Evolutionary conservation across 495 filamentous ascomycete genomes (phyloP), one percentile per base, ranked within the genome.

Genomic region (Penicillium steckii): DNA sequence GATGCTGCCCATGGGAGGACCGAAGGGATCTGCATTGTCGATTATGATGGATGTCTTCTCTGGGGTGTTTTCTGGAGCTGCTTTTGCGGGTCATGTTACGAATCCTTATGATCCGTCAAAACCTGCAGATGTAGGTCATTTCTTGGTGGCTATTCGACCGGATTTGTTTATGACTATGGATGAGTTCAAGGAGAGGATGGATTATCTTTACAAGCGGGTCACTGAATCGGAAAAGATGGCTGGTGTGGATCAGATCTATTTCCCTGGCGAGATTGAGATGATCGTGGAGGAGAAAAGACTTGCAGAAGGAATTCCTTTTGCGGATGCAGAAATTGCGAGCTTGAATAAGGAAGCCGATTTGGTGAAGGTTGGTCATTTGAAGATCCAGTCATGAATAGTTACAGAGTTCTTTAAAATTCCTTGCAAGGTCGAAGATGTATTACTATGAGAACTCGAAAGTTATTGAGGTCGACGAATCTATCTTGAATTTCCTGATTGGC

Each of bases 21-120:
- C 86, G 0, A 91, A 91, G 65, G 87, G 88, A 4, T 84, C 80
- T 15, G 88, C 81, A 4, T 56, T 91, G 37, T 71, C 85, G 0
- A 78, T 91, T 30, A 90, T 91, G 87, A 90, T 90, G 88, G 88
- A 91, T 70, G 85, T 91, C 3, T 90, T 91, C 53, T 89, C 86
- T 5, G 88, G 88, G 1, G 87, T 90, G 4, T 64, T 91, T 8
- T 84, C 82, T 2, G 88, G 85, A 26, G 71, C 80, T 29, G 86
- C 85, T 0, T 88, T 89, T 70, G 88, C 86, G 0, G 88, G 88
- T 0, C 72, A 84, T 53, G 88, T 91, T 9, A 84, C 81, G 0
- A 79, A 78, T 25, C 88, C 88, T 0, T 90, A 90, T 71, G 87
- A 91, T 65, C 76, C 83, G 29, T 80, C 75, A 3, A 80, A 74